Evolutionary conservation across 164 flowering plant species (phyloP), one percentile per base, ranked within the genome.

Genomic region (Piper betle): DNA sequence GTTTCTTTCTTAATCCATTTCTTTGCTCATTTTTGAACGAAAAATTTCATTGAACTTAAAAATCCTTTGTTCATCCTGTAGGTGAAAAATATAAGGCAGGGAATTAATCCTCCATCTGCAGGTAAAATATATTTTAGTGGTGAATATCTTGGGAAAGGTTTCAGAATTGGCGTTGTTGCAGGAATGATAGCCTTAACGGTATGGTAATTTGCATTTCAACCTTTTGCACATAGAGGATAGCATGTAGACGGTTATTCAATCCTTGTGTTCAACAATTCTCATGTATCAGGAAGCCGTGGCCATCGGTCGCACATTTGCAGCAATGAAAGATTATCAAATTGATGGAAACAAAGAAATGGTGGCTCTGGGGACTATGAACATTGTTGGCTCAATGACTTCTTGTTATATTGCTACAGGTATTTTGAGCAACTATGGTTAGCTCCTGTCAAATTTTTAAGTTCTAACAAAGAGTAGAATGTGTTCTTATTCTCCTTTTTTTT

Each of bases 301-400:
- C 15, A 88, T 91, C 50, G 98, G 91, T 63, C 81, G 98, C 74
- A 88, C 95, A 57, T 88, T 91, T 79, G 94, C 97, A 66, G 57
- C 83, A 50, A 79, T 81, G 88, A 88, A 88, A 65, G 96, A 85
- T 68, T 91, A 91, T 62, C 82, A 79, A 59, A 10, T 91, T 37
- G 96, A 91, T 68, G 97, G 94, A 57, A 91, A 91, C 84, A 88
- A 85, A 79, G 97, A 91, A 80, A 91, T 91, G 97, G 83, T 88
- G 19, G 97, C 96, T 15, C 75, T 91, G 15, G 97, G 97, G 56
- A 61, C 84, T 17, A 91, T 91, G 97, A 88, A 91, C 60, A 42
- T 91, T 55, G 82, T 82, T 42, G 97, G 97, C 53, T 91, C 97
- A 42, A 73, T 88, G 85, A 85, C 94, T 59, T 91, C 96, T 40